These are phyloP conservation scores for Beauveria sp. DNA, from an alignment of 2,329 filamentous ascomycete genomes.

Conservation along the genomic window DNA sequence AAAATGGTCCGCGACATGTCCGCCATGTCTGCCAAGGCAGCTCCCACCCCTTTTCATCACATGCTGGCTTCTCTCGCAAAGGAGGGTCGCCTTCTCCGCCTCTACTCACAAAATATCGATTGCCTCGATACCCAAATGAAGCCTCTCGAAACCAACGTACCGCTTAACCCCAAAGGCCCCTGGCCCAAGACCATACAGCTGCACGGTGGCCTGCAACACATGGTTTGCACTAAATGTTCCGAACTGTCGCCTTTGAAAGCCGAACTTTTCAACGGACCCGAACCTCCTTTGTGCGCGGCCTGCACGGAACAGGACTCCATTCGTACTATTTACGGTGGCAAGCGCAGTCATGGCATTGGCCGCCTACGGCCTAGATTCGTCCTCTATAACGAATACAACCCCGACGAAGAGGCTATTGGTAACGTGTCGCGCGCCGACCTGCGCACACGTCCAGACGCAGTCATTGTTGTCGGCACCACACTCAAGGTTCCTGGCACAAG, in stretches of 20 bases:
- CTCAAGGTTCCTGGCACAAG: constrained; percentile 91
- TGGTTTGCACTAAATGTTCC: constrained; percentile 93
- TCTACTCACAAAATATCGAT: constrained; percentile 97
- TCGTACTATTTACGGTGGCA: constrained; percentile 67
- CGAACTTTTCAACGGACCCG: constrained; percentile 73
- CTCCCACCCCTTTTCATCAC: constrained; percentile 87
- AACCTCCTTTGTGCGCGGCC: constrained; percentile 68
- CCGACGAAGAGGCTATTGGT: constrained; percentile 92
- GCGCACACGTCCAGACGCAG: constrained; percentile 76
- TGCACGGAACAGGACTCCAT: constrained; percentile 71
- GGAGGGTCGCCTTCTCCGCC: constrained; percentile 76
- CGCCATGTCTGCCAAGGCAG: constrained; percentile 65
- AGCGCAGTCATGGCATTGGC: constrained; percentile 89
- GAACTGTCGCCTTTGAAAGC: constrained; percentile 69
- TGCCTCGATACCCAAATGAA: constrained; percentile 80
- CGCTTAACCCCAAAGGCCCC: constrained; percentile 72
- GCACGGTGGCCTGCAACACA: constrained; percentile 87
- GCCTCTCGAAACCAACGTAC: constrained; percentile 73
- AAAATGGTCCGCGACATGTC: constrained; percentile 91
- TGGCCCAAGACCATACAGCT: constrained; percentile 93
- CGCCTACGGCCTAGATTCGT: constrained; percentile 87
- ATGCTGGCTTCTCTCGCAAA: constrained; percentile 82
- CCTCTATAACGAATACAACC: constrained; percentile 94
- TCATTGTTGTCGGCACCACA: constrained; percentile 92
- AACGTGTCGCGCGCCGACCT: constrained; percentile 83